These are phyloP conservation scores for Radiomyces spectabilis DNA, from an alignment of 192 early-diverging fungal genomes.

Conservation along the genomic window DNA sequence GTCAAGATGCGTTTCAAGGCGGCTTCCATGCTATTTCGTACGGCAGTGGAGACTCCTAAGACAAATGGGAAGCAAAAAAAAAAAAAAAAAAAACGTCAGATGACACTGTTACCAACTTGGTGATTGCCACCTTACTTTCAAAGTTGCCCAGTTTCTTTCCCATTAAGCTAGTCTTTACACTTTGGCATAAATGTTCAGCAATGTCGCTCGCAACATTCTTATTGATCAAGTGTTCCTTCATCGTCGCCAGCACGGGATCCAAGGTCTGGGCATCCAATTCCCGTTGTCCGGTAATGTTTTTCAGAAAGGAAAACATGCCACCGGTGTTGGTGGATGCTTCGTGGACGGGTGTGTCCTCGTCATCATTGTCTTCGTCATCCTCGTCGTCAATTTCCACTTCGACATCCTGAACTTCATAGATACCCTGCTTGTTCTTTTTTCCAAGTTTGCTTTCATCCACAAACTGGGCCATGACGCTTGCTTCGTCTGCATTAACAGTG, in stretches of 20 bases:
- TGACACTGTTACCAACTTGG: background rate
- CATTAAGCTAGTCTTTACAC: slow-evolving; percentile 60
- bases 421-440: slow-evolving; percentile 52
- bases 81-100: background rate
- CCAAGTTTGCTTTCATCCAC: slow-evolving; percentile 57
- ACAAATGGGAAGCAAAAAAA: too few species aligned
- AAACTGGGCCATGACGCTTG: slow-evolving; percentile 17
- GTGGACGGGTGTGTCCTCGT: slow-evolving; percentile 33
- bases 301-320: slow-evolving; percentile 65
- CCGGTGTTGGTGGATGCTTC: slow-evolving; percentile 13
- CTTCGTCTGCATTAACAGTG: slow-evolving; percentile 6
- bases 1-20: slow-evolving; percentile 85
- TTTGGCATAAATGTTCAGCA: slow-evolving; percentile 74
- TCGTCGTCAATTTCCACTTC: slow-evolving; percentile 37
- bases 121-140: slow-evolving; percentile 43
- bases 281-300: slow-evolving; percentile 60
- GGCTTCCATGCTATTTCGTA: slow-evolving; percentile 75
- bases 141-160: slow-evolving; percentile 74
- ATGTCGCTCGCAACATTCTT: slow-evolving; percentile 94
- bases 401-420: slow-evolving; percentile 75
- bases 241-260: slow-evolving; percentile 74
- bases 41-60: slow-evolving; percentile 51
- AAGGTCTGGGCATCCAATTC: slow-evolving; percentile 66
- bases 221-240: slow-evolving; percentile 86
- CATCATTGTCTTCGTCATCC: slow-evolving; percentile 47